Evolutionary conservation across 306 rosid genomes (phyloP).

Genomic region (Phaseolus lunatus): DNA sequence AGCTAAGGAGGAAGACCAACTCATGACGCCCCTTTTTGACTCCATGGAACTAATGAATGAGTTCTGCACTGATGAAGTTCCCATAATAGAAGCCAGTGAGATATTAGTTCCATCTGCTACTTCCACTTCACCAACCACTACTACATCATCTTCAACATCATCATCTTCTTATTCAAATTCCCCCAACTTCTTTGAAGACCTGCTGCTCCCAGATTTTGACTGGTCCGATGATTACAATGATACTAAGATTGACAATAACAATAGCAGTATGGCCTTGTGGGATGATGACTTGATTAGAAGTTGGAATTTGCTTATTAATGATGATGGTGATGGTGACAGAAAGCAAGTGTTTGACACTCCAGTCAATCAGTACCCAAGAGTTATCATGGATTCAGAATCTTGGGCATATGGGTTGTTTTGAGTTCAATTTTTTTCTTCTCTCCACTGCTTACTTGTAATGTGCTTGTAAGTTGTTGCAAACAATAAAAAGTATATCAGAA

Average conservation of each 20-base stretch:
- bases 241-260: slow-evolving; percentile 33
- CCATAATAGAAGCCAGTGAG: slow-evolving; percentile 57
- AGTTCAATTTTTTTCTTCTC: not conserved
- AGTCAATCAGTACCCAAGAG: slow-evolving; percentile 51
- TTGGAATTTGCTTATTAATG: slow-evolving; percentile 61
- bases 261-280: slow-evolving; percentile 52
- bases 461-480: slow-evolving; percentile 45
- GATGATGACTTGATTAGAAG: slow-evolving; percentile 65
- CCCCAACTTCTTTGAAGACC: slow-evolving; percentile 57
- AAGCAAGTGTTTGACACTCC: slow-evolving; percentile 52
- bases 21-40: slow-evolving; percentile 47
- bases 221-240: slow-evolving; percentile 50
- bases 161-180: slow-evolving; percentile 52
- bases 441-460: slow-evolving; percentile 48
- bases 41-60: slow-evolving; percentile 54
- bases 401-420: slow-evolving; percentile 61
- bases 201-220: slow-evolving; percentile 66
- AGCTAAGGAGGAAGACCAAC: slow-evolving; percentile 49
- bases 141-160: slow-evolving; percentile 49
- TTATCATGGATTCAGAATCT: slow-evolving; percentile 59
- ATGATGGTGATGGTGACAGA: slow-evolving; percentile 45
- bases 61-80: slow-evolving; percentile 74
- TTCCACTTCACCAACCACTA: slow-evolving; percentile 51
- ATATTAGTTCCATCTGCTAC: slow-evolving; percentile 48
- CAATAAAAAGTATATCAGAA: slow-evolving; percentile 42